Evolutionary conservation across 2,329 filamentous ascomycete species (phyloP).

Genomic region (Aspergillus pseudotamarii): DNA sequence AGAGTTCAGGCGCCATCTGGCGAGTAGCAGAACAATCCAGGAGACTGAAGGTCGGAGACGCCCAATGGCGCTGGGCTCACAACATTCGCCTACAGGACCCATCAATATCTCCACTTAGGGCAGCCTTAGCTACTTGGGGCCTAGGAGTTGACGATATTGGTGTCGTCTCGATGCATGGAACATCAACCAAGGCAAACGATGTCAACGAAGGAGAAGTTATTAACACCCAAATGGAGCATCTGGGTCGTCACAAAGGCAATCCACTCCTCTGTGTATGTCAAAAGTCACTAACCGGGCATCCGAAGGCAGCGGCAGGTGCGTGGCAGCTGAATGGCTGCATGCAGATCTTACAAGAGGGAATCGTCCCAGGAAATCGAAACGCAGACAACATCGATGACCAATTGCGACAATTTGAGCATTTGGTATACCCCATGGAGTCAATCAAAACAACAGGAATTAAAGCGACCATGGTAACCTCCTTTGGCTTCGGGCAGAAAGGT

Average conservation of each 20-base stretch:
- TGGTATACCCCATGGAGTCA: conserved; percentile 36
- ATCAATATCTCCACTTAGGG: conserved; percentile 86
- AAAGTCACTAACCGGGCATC: conserved; percentile 95
- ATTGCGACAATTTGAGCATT: conserved; percentile 31
- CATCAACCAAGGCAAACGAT: conserved; percentile 95
- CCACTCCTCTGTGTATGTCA: conserved; percentile 90
- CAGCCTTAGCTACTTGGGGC: conserved; percentile 92
- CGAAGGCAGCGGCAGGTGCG: conserved; percentile 95
- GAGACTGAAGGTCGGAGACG: conserved; percentile 74
- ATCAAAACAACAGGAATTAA: conserved; percentile 31
- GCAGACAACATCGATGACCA: conserved; percentile 82
- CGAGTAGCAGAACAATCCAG: background rate
- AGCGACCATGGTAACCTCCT: conserved; percentile 45
- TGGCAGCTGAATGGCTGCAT: conserved; percentile 99
- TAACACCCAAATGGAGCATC: conserved; percentile 87
- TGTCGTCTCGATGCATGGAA: conserved; percentile 96
- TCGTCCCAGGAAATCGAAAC: conserved; percentile 94
- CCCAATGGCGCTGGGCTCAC: conserved; percentile 86
- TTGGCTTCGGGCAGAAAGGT: conserved; percentile 52
- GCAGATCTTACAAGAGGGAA: conserved; percentile 85
- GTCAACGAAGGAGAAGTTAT: conserved; percentile 98
- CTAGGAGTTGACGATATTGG: conserved; percentile 91
- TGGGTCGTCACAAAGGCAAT: conserved; percentile 92
- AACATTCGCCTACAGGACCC: conserved; percentile 94
- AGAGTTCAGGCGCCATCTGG: too few species aligned